These are phyloP conservation scores for Dillenia turbinata DNA, from an alignment of 164 flowering plant genomes.

Conservation along the genomic window DNA sequence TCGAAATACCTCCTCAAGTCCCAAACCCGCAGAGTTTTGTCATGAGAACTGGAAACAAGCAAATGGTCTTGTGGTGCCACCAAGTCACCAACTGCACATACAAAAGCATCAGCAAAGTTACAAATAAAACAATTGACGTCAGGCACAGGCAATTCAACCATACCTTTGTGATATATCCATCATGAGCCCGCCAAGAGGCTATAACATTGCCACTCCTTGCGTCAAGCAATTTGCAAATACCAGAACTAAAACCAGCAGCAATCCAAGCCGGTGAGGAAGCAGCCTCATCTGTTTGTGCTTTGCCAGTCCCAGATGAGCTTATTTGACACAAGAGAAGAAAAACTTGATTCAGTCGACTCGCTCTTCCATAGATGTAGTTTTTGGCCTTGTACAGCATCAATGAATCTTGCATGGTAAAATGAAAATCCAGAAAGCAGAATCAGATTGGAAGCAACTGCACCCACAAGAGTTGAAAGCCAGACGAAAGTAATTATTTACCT, in stretches of 20 bases:
- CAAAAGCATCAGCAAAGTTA: constrained; percentile 6
- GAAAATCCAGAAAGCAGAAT: constrained; percentile 3
- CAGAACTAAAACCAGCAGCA: constrained; percentile 84
- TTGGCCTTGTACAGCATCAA: constrained; percentile 69
- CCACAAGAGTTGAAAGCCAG: neutral
- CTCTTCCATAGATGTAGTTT: constrained; percentile 92
- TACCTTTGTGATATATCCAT: constrained; percentile 92
- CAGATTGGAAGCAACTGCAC: neutral
- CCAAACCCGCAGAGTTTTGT: constrained; percentile 82
- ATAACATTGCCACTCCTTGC: constrained; percentile 71
- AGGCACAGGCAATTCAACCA: neutral
- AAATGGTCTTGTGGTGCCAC: constrained; percentile 80
- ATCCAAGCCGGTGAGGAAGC: constrained; percentile 62
- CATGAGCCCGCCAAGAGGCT: constrained; percentile 92
- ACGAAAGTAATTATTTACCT: constrained; percentile 37
- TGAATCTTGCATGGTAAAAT: constrained; percentile 44
- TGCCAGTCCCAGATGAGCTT: constrained; percentile 73
- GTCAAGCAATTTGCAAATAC: constrained; percentile 77
- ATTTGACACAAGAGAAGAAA: constrained; percentile 82
- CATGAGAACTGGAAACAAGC: constrained; percentile 93
- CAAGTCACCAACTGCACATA: constrained; percentile 77
- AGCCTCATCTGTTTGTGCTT: constrained; percentile 29
- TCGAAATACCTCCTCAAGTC: constrained; percentile 77
- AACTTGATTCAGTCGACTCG: constrained; percentile 52
- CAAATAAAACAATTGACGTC: no score